These are phyloP conservation scores for Podospora fimiseda DNA, from an alignment of 495 filamentous ascomycete genomes.

Conservation along the genomic window DNA sequence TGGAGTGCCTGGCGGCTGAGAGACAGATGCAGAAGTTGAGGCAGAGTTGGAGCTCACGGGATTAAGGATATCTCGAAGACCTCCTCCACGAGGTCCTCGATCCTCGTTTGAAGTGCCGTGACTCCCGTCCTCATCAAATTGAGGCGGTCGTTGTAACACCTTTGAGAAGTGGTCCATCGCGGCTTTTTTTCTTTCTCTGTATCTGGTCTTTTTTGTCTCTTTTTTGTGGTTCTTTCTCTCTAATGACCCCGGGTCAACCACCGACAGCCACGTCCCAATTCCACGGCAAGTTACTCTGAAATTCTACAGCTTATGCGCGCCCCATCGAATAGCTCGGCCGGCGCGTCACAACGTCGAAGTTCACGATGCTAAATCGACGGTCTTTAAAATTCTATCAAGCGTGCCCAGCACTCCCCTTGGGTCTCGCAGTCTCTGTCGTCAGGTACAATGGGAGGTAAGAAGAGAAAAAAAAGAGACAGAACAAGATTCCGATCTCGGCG, in stretches of 20 bases:
- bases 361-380: background rate
- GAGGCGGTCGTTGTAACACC: slow-evolving; percentile 38
- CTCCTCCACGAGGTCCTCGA: slow-evolving; percentile 24
- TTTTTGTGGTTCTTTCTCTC: background rate
- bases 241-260: background rate
- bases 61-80: slow-evolving; percentile 35
- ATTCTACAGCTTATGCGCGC: slow-evolving; percentile 21
- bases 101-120: slow-evolving; percentile 23
- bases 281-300: slow-evolving; percentile 14
- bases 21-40: slow-evolving; percentile 12
- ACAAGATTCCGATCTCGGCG: background rate
- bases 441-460: background rate
- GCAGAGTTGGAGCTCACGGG: slow-evolving; percentile 28
- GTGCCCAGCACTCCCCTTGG: background rate
- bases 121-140: slow-evolving; percentile 34
- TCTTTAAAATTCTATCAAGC: background rate
- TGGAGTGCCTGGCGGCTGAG: slow-evolving; percentile 14
- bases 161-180: slow-evolving; percentile 40
- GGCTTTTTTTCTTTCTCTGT: background rate
- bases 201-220: background rate
- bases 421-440: background rate
- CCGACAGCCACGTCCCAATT: slow-evolving; percentile 8
- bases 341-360: slow-evolving; percentile 12
- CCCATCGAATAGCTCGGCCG: slow-evolving; percentile 22
- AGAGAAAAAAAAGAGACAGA: background rate